Conservation (phyloP, 1,139 yeast genomes). For the Pichia inconspicua region DNA sequence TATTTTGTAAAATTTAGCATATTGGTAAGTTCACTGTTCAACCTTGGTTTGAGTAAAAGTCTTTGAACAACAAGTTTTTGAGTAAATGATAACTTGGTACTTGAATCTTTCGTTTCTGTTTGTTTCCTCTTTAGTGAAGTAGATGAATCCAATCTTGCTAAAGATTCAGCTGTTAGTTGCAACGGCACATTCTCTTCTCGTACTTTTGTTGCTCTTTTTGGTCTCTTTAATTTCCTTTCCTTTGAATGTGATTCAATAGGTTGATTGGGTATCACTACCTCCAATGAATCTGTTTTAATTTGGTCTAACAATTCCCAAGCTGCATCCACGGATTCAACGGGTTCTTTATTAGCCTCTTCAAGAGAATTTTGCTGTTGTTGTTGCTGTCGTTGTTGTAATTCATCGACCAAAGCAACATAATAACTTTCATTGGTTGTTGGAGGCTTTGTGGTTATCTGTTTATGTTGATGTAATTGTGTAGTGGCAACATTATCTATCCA, state of each 20-base stretch:
- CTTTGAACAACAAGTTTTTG: slow-evolving; percentile 27
- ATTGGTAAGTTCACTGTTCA: slow-evolving; percentile 15
- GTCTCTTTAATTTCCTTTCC: slow-evolving; percentile 7
- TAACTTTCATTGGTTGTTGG: slow-evolving; percentile 18
- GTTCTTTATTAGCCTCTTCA: background rate
- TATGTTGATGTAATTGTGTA: background rate
- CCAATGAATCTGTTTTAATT: background rate
- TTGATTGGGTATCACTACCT: background rate
- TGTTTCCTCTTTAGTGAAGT: background rate
- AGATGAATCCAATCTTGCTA: slow-evolving; percentile 14
- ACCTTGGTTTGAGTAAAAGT: slow-evolving; percentile 22
- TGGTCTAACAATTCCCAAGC: slow-evolving; percentile 14
- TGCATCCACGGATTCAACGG: slow-evolving; percentile 1
- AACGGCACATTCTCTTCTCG: background rate
- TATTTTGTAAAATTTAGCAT: slow-evolving; percentile 15
- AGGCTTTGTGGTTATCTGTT: background rate
- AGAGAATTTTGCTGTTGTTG: background rate
- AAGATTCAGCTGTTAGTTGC: slow-evolving; percentile 19
- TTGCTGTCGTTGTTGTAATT: slow-evolving; percentile 9
- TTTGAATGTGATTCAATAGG: background rate
- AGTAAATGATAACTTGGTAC: slow-evolving; percentile 10
- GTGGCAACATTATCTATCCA: slow-evolving; percentile 9
- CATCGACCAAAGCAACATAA: slow-evolving; percentile 23
- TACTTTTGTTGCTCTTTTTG: slow-evolving; percentile 3
- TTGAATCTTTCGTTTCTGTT: background rate